phyloP scores from a whole-genome alignment of 768 basidiomycete species.

The Xerocomellus dryophilus region DNA sequence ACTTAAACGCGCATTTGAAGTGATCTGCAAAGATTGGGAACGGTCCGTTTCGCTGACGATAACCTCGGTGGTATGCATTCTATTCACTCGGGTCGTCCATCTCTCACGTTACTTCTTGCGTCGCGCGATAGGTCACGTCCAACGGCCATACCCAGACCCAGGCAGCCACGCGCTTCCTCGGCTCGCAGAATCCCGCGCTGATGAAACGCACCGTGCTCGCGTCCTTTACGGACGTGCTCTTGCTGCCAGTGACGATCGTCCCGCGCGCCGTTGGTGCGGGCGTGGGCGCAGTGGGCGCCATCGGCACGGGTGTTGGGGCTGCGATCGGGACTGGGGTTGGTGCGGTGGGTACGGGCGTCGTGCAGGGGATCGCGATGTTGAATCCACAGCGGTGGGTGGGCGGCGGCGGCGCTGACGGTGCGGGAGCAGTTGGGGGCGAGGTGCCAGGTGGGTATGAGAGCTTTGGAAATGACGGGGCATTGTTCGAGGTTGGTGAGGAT shows the following conservation, averaged over 20 bases:
- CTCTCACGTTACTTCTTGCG: not conserved
- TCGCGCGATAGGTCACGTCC: slow-evolving; percentile 8
- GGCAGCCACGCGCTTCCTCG: slow-evolving; percentile 60
- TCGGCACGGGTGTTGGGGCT: slow-evolving; percentile 62
- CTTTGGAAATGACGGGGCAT: slow-evolving; percentile 33
- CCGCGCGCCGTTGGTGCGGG: slow-evolving; percentile 76
- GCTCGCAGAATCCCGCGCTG: slow-evolving; percentile 83
- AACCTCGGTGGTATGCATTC: slow-evolving; percentile 35
- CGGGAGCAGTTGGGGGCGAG: not conserved
- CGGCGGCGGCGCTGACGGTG: slow-evolving; percentile 10
- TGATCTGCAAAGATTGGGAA: slow-evolving; percentile 80
- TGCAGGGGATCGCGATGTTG: slow-evolving; percentile 82
- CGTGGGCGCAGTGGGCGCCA: slow-evolving; percentile 64
- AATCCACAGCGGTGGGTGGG: slow-evolving; percentile 87
- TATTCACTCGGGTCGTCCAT: not conserved
- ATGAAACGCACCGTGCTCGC: slow-evolving; percentile 92
- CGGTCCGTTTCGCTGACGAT: slow-evolving; percentile 35
- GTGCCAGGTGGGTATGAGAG: slow-evolving; percentile 20
- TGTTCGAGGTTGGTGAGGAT: slow-evolving; percentile 52
- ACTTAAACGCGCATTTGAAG: slow-evolving; percentile 69
- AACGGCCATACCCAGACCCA: slow-evolving; percentile 1
- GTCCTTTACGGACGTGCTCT: slow-evolving; percentile 84
- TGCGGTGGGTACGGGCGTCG: slow-evolving; percentile 67
- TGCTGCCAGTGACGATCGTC: slow-evolving; percentile 95
- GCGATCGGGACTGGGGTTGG: slow-evolving; percentile 54